A percentile compares a stretch with the other conserved stretches of the same genome.
Conservation (phyloP, 2,329 filamentous ascomycete species). For the Dryadomyces quercus-mongolicae region DNA sequence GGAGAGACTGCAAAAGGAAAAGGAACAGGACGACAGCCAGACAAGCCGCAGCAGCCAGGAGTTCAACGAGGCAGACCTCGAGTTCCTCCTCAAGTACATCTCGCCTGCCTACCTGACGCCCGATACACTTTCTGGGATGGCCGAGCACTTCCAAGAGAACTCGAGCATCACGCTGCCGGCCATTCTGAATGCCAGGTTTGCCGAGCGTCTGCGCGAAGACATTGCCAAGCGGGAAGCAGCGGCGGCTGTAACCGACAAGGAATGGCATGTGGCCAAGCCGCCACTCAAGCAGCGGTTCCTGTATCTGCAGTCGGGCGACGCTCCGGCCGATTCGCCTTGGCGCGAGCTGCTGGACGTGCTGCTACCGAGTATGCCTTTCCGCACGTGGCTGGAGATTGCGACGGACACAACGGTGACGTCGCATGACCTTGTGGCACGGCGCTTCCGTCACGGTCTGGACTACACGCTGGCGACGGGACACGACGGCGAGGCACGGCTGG, state of each 20-base stretch:
- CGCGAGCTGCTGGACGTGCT: constrained; percentile 71
- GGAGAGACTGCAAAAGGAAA: constrained; percentile 22
- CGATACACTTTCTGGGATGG: constrained; percentile 74
- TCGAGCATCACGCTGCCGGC: constrained; percentile 73
- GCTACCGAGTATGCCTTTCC: constrained; percentile 75
- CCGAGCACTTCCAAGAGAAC: constrained; percentile 67
- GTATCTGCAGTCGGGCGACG: constrained; percentile 52
- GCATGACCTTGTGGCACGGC: constrained; percentile 67
- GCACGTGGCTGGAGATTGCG: constrained; percentile 76
- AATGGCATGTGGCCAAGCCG: constrained; percentile 68
- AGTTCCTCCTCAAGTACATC: constrained; percentile 85
- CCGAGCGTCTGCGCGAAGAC: constrained; percentile 56
- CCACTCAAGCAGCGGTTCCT: constrained; percentile 93
- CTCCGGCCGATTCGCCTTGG: constrained; percentile 42
- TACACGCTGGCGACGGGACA: constrained; percentile 89
- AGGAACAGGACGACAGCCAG: constrained; percentile 32
- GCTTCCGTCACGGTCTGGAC: constrained; percentile 77
- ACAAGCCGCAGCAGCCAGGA: constrained; percentile 23
- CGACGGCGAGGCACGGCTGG: constrained; percentile 63
- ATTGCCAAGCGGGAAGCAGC: constrained; percentile 53
- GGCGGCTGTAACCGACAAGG: constrained; percentile 26
- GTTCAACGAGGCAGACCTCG: constrained; percentile 68
- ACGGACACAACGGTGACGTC: constrained; percentile 64
- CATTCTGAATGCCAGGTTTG: constrained; percentile 70
- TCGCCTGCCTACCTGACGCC: constrained; percentile 84